Conservation (phyloP, 768 basidiomycete genomes). For the Kwoniella sp. region DNA sequence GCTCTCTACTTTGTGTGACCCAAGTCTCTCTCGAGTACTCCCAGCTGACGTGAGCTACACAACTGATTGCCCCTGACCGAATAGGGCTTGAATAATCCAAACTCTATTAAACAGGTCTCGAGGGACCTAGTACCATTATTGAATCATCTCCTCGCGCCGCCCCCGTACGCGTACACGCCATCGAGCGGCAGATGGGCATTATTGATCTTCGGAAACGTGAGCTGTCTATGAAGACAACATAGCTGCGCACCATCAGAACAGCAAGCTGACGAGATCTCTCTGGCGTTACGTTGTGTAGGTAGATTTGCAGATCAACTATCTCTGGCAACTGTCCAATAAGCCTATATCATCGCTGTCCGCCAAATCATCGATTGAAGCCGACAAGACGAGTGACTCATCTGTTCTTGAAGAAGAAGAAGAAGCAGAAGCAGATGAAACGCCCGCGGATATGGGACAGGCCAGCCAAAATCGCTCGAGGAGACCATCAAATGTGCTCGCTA, state of each 20-base stretch:
- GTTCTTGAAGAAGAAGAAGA: background rate
- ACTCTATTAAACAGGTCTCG: constrained; percentile 46
- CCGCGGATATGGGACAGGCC: background rate
- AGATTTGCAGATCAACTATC: constrained; percentile 53
- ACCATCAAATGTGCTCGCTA: constrained; percentile 26
- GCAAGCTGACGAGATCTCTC: constrained; percentile 10
- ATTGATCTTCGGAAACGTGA: constrained; percentile 50
- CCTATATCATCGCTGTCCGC: constrained; percentile 34
- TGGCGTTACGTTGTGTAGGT: constrained; percentile 27
- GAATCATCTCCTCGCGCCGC: constrained; percentile 40
- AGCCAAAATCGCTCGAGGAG: constrained; percentile 2
- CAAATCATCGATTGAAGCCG: background rate
- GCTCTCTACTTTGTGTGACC: background rate
- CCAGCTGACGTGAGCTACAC: constrained; percentile 1
- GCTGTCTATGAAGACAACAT: constrained; percentile 7
- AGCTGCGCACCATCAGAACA: no score
- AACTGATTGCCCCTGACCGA: background rate
- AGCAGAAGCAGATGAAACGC: background rate
- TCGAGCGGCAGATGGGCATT: constrained; percentile 39
- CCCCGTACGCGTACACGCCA: constrained; percentile 44
- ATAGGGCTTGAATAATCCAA: constrained; percentile 50
- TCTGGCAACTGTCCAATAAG: constrained; percentile 48
- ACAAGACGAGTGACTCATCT: background rate
- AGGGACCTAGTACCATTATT: constrained; percentile 37
- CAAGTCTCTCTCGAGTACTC: background rate